Conservation (phyloP, 2,329 filamentous ascomycete genomes). For the Neonectria magnoliae region DNA sequence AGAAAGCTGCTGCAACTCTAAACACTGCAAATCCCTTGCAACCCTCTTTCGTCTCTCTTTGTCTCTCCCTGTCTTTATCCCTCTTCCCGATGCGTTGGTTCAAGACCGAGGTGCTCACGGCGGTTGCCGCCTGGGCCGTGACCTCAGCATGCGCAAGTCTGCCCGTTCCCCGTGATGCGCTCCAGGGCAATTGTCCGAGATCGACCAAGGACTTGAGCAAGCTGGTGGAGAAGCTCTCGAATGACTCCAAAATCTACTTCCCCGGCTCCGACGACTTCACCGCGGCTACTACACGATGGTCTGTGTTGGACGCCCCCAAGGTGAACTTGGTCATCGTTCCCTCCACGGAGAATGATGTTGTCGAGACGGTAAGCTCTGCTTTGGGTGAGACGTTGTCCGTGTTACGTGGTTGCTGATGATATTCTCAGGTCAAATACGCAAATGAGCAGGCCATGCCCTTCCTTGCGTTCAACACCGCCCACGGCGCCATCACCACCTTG, state of each 20-base stretch:
- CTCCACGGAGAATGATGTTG: conserved; percentile 59
- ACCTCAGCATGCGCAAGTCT: conserved; percentile 33
- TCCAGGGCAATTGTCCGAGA: conserved; percentile 27
- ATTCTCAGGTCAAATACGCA: conserved; percentile 52
- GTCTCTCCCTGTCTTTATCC: too few relatives aligned
- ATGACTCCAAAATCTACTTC: conserved; percentile 52
- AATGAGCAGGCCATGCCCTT: conserved; percentile 59
- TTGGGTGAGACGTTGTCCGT: background rate
- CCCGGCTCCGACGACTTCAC: conserved; percentile 54
- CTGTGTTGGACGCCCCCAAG: conserved; percentile 52
- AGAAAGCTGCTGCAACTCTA: background rate
- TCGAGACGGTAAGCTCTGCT: conserved; percentile 51
- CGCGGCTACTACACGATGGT: conserved; percentile 56
- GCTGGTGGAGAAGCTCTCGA: conserved; percentile 49
- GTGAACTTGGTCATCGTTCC: conserved; percentile 59
- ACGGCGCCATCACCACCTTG: conserved; percentile 61
- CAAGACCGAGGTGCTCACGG: conserved; percentile 40
- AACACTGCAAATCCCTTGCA: background rate
- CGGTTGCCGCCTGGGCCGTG: conserved; percentile 40
- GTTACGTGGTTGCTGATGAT: background rate
- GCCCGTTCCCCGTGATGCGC: conserved; percentile 26
- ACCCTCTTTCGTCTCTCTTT: background rate
- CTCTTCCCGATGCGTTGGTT: conserved; percentile 26
- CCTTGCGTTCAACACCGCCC: conserved; percentile 62
- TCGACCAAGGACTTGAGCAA: conserved; percentile 26